phyloP scores from a whole-genome alignment of 2,329 filamentous ascomycete species.

The Colletotrichum filicis region DNA sequence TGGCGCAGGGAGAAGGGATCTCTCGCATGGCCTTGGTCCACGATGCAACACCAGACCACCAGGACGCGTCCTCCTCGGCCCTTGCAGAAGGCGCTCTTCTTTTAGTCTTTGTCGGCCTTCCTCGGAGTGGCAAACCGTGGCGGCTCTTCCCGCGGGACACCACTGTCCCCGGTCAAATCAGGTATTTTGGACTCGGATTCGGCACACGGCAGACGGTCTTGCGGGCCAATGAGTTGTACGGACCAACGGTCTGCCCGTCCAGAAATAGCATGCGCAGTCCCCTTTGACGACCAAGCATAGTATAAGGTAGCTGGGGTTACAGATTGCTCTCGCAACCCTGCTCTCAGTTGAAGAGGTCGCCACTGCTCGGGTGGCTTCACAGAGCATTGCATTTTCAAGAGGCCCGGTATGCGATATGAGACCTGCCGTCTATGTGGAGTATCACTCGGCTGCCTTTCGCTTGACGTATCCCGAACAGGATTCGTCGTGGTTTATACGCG shows the following conservation, averaged over 20 bases:
- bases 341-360: background rate
- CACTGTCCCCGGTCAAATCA: background rate
- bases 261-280: background rate
- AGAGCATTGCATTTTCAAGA: background rate
- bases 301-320: background rate
- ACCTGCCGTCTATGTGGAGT: background rate
- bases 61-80: background rate
- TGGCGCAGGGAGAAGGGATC: constrained; percentile 7
- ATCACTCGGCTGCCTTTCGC: background rate
- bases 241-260: background rate
- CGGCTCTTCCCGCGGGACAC: constrained; percentile 22
- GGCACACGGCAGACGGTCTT: background rate
- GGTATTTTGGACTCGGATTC: background rate
- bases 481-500: background rate
- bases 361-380: background rate
- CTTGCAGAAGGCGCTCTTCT: background rate
- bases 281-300: background rate
- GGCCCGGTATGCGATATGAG: background rate
- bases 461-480: background rate
- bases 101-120: constrained; percentile 1
- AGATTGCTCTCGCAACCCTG: background rate
- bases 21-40: background rate
- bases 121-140: constrained; percentile 15
- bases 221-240: background rate
- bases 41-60: background rate